Base-by-base conservation (phyloP, 2,329 filamentous ascomycete species). In the Harringtonia lauricola region DNA sequence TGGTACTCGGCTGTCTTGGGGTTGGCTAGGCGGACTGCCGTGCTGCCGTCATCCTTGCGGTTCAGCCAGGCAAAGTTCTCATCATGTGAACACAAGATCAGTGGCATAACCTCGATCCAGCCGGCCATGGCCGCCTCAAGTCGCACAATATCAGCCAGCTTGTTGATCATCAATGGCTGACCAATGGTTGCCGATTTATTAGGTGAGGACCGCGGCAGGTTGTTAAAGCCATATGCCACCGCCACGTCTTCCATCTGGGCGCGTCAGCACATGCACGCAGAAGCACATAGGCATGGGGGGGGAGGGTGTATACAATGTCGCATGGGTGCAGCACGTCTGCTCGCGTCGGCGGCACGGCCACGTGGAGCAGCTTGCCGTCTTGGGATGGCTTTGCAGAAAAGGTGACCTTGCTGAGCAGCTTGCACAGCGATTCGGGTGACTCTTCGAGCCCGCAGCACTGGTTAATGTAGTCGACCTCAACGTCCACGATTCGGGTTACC, bases 31-130 rank as follows among this genome's bases (percentile, higher is more conserved):
- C 79, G 81, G 52, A 95, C 79, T 24, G 86, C 88, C 0, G 82
- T 87, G 46, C 74, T 81, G 51, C 86, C 86, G 55, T 94, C 85
- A 53, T 95, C 89, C 58, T 81, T 80, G 58, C 88, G 83, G 67
- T 95, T 95, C 14, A 98, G 71, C 84, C 86, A 95, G 47, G 74
- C 82, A 62, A 96, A 98, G 69, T 98, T 98, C 72, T 98, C 92
- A 58, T 96, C 90, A 62, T 95, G 88, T 37, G 87, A 94, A 72
- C 92, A 98, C 44, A 98, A 78, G 53, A 95, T 96, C 24, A 98
- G 73, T 22, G 92, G 90, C 76, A 98, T 82, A 44, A 95, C 90
- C 68, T 98, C 92, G 44, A 79, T 83, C 92, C 92, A 98, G 47
- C 92, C 92, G 7, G 90, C 83, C 79, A 95, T 92, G 43, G 89